Evolutionary conservation across 805 yeast species (phyloP), one percentile per base, ranked within the genome.

Genomic region (Ogataea parapolymorpha): DNA sequence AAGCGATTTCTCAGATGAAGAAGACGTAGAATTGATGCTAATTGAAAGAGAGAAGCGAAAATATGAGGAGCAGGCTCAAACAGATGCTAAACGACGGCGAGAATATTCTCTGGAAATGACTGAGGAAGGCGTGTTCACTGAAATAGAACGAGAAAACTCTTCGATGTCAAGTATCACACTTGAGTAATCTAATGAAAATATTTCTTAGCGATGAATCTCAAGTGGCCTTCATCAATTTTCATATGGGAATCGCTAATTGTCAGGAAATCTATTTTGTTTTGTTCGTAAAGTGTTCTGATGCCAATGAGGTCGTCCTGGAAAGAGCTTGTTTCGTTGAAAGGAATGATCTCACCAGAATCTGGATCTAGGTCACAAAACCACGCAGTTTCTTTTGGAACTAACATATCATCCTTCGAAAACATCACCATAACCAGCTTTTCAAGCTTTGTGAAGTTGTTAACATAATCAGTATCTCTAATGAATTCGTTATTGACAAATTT

Each of bases 381-480:
- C 1, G 90, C 80, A 39, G 82, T 76, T 42, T 83, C 84, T 53
- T 76, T 79, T 1, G 95, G 95, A 5, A 79, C 79, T 6, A 85
- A 62, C 2, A 84, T 82, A n/a, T 72, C 72, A 57, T 85, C 95
- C 45, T 75, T 61, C 2, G 62, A 61, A 50, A 86, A 85, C 59
- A 67, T 59, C 2, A 82, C 65, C 70, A 86, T 59, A 0, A 82
- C 85, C 25, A 85, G 62, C 35, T 67, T 71, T 14, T 78, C 68
- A 27, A 85, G 55, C 6, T 45, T 49, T 12, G 59, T 50, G 36
- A 85, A 54, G 33, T 74, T 74, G 4, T 61, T 54, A 12, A 49
- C 59, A 51, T 80, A 82, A 1, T 40, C 49, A 13, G 37, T 28
- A 15, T 65, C 51, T 26, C 51, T 59, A 14, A 56, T 44, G 13